Percentiles rank a stretch among this genome's conserved stretches.
Conservation (phyloP, 2,329 filamentous ascomycete genomes). For the Alternaria ethzedia region DNA sequence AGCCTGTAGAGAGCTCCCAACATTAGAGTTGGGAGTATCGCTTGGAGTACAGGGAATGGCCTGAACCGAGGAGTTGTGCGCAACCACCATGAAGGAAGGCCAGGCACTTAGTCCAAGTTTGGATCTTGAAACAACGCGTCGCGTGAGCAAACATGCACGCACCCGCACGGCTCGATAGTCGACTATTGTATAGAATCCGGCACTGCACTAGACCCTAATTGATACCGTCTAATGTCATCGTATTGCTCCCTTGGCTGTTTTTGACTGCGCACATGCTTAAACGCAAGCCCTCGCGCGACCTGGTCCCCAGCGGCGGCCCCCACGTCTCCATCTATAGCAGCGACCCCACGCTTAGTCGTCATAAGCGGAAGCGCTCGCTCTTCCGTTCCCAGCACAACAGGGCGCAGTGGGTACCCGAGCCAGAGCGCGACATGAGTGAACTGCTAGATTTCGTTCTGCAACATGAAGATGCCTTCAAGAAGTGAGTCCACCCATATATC, state of each 20-base stretch:
- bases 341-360: conserved; percentile 24
- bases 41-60: not conserved
- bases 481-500: conserved; percentile 33
- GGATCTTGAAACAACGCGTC: conserved; percentile 16
- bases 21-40: not conserved
- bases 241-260: not conserved
- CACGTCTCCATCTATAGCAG: conserved; percentile 30
- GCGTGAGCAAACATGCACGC: conserved; percentile 18
- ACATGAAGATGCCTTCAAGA: conserved; percentile 58
- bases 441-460: conserved; percentile 67
- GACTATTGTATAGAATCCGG: not conserved
- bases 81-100: not conserved
- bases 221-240: not conserved
- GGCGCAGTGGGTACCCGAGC: conserved; percentile 21
- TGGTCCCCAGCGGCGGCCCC: conserved; percentile 17
- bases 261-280: conserved; percentile 27
- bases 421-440: conserved; percentile 62
- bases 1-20: not conserved
- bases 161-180: conserved; percentile 4
- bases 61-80: not conserved
- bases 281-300: conserved; percentile 28
- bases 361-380: conserved; percentile 28
- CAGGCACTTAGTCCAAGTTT: conserved; percentile 2
- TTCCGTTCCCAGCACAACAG: conserved; percentile 28
- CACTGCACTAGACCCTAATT: conserved; percentile 7